Evolutionary conservation across 176 grass and related monocot species (phyloP).

Genomic region (Carex myosuroides): DNA sequence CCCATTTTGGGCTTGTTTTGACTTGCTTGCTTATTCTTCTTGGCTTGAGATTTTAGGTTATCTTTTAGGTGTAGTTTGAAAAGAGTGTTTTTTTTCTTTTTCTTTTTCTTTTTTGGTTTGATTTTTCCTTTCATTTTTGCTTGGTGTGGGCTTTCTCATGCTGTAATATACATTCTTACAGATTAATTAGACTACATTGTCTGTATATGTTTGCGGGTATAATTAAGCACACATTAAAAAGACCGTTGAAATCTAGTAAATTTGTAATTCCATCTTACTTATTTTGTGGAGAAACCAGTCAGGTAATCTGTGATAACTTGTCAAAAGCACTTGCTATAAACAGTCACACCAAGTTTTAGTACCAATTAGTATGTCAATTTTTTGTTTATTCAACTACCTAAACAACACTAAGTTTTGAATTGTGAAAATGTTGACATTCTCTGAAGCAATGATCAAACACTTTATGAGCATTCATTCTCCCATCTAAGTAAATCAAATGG

Average conservation of each 20-base stretch:
- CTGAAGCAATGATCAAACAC: neutral
- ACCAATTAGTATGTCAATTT: too few relatives aligned
- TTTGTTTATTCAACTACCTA: neutral
- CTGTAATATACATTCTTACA: neutral
- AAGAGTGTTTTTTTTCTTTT: neutral
- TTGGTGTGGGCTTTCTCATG: neutral
- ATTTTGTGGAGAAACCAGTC: slow-evolving; percentile 57
- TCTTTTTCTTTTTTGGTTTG: neutral
- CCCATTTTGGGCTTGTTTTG: neutral
- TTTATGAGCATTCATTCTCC: neutral
- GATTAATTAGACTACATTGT: neutral
- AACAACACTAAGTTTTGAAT: too few relatives aligned
- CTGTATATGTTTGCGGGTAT: neutral
- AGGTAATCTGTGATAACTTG: too few relatives aligned
- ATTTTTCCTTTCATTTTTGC: neutral
- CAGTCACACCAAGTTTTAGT: too few relatives aligned
- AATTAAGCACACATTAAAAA: neutral
- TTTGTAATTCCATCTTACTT: neutral
- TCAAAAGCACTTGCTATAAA: too few relatives aligned
- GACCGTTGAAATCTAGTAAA: neutral
- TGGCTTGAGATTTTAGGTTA: slow-evolving; percentile 13
- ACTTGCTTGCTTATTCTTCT: slow-evolving; percentile 5
- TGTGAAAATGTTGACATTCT: neutral
- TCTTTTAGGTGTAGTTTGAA: neutral
- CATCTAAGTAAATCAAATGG: neutral